Conservation (phyloP, 1,284 basidiomycete species). For the Malassezia psittaci region DNA sequence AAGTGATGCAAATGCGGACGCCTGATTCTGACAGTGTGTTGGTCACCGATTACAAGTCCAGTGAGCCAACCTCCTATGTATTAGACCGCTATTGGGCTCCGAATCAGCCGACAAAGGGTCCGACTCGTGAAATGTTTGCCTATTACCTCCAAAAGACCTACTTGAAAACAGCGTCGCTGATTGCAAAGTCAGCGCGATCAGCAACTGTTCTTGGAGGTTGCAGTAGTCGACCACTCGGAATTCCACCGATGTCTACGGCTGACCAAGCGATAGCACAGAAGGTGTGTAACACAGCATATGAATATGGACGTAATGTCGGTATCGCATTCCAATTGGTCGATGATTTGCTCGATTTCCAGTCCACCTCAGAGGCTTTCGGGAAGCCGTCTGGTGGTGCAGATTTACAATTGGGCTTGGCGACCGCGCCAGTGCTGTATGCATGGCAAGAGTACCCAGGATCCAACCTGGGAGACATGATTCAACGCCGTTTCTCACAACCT, state of each 20-base stretch:
- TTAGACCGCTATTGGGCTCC: slow-evolving; percentile 15
- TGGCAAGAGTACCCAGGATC: slow-evolving; percentile 68
- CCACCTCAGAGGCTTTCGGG: slow-evolving; percentile 58
- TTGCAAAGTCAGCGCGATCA: slow-evolving; percentile 84
- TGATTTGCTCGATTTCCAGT: slow-evolving; percentile 78
- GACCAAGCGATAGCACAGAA: slow-evolving; percentile 41
- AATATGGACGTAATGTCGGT: slow-evolving; percentile 76
- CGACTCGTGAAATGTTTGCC: slow-evolving; percentile 60
- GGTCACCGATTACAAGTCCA: slow-evolving; percentile 13
- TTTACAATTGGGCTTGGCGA: slow-evolving; percentile 73
- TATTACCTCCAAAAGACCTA: slow-evolving; percentile 89
- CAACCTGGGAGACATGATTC: slow-evolving; percentile 62
- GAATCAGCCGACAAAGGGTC: slow-evolving; percentile 16
- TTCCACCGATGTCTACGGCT: neutral
- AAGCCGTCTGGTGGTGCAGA: slow-evolving; percentile 76
- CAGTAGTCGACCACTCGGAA: slow-evolving; percentile 54
- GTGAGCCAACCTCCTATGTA: slow-evolving; percentile 3
- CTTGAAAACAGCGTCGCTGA: slow-evolving; percentile 87
- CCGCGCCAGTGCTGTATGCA: slow-evolving; percentile 86
- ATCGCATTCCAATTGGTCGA: slow-evolving; percentile 68
- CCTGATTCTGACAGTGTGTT: slow-evolving; percentile 19
- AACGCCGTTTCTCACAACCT: slow-evolving; percentile 66
- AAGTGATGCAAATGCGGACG: slow-evolving; percentile 70
- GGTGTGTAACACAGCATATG: slow-evolving; percentile 88
- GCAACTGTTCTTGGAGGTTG: slow-evolving; percentile 82